These are phyloP conservation scores for Ramaria rubella DNA, from an alignment of 768 basidiomycete species.

Conservation along the genomic window DNA sequence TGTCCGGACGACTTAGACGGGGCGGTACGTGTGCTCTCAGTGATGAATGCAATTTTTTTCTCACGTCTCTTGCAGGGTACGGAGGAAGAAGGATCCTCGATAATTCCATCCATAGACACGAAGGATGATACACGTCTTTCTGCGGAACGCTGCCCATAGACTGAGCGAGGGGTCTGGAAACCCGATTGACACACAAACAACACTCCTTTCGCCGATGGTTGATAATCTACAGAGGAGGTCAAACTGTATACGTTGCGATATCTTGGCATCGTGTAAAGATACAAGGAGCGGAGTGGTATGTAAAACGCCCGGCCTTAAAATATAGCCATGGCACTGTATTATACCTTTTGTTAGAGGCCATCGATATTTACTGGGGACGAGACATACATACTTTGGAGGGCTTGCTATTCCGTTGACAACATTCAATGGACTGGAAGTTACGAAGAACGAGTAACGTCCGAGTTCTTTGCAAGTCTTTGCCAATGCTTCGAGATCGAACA, in stretches of 20 bases:
- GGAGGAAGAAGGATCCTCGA: neutral
- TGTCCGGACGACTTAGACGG: neutral
- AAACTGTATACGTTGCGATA: too few species aligned
- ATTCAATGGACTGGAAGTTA: slow-evolving; percentile 4
- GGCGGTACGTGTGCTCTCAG: neutral
- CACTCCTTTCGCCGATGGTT: too few species aligned
- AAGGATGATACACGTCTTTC: too few species aligned
- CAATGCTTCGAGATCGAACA: slow-evolving; percentile 17
- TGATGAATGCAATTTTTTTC: neutral
- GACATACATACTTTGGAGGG: slow-evolving; percentile 1
- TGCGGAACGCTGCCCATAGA: too few species aligned
- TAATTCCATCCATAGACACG: too few species aligned
- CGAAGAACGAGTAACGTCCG: slow-evolving; percentile 17
- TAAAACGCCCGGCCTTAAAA: neutral
- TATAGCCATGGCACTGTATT: neutral
- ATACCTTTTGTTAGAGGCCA: neutral
- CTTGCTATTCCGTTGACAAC: slow-evolving; percentile 5
- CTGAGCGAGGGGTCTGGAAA: too few species aligned
- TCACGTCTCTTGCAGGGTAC: neutral
- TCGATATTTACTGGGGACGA: neutral
- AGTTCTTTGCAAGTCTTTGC: slow-evolving; percentile 12
- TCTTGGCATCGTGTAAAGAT: too few species aligned
- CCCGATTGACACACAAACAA: too few species aligned
- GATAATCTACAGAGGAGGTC: neutral
- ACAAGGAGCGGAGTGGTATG: neutral